Evolutionary conservation across 495 filamentous ascomycete species (phyloP).

Genomic region (Talaromyces liani): DNA sequence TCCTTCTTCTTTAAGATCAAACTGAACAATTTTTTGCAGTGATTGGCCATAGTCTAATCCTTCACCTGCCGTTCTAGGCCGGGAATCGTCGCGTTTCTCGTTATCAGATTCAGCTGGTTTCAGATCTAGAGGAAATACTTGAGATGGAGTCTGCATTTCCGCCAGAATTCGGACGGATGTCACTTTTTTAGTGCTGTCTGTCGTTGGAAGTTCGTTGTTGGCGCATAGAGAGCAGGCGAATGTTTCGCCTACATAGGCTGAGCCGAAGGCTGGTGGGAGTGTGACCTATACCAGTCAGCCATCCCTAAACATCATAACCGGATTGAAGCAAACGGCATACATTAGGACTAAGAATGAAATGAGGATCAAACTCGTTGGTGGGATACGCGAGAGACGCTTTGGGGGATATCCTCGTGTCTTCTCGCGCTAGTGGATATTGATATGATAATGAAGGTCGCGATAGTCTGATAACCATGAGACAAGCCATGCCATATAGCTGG

Average conservation of each 20-base stretch:
- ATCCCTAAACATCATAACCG: background rate
- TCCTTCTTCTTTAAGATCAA: slow-evolving; percentile 89
- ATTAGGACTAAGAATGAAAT: slow-evolving; percentile 55
- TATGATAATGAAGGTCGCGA: slow-evolving; percentile 50
- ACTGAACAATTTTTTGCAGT: slow-evolving; percentile 73
- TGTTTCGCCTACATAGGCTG: slow-evolving; percentile 90
- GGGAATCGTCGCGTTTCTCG: slow-evolving; percentile 12
- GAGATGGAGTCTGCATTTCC: slow-evolving; percentile 88
- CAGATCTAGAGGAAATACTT: slow-evolving; percentile 50
- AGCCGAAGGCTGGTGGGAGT: slow-evolving; percentile 87
- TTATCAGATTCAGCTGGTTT: slow-evolving; percentile 28
- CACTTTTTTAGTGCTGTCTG: slow-evolving; percentile 44
- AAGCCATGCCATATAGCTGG: background rate
- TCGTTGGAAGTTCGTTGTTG: slow-evolving; percentile 67
- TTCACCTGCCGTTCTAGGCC: slow-evolving; percentile 19
- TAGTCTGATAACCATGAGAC: slow-evolving; percentile 25
- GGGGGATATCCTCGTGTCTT: slow-evolving; percentile 40
- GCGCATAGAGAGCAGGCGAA: slow-evolving; percentile 92
- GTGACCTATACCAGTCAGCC: slow-evolving; percentile 48
- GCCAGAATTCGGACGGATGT: slow-evolving; percentile 75
- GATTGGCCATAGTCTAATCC: slow-evolving; percentile 60
- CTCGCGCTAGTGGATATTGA: slow-evolving; percentile 49
- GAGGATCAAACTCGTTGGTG: slow-evolving; percentile 34
- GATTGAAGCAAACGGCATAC: slow-evolving; percentile 24
- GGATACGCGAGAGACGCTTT: slow-evolving; percentile 48